Evolutionary conservation across 352 stramenopile species (phyloP).

Genomic region (Plasmopara muralis): DNA sequence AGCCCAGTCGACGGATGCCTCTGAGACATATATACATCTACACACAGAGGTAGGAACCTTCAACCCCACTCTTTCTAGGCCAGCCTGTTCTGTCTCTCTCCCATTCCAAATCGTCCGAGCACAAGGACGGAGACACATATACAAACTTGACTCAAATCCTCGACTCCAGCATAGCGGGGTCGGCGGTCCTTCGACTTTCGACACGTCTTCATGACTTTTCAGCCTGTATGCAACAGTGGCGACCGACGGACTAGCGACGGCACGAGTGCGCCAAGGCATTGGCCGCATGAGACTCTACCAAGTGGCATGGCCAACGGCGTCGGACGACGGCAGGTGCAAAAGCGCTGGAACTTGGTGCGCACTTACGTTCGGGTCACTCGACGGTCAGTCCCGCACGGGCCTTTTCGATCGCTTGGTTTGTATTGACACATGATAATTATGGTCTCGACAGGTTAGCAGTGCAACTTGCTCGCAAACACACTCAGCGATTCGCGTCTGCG

Average conservation of each 20-base stretch:
- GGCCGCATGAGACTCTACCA: background rate
- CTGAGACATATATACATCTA: constrained; percentile 11
- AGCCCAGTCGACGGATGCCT: constrained; percentile 5
- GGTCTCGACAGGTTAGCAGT: constrained; percentile 32
- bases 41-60: background rate
- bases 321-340: constrained; percentile 11
- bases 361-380: constrained; percentile 60
- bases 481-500: constrained; percentile 43
- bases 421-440: constrained; percentile 1
- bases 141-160: constrained; percentile 18
- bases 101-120: constrained; percentile 21
- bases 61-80: constrained; percentile 15
- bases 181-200: background rate
- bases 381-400: constrained; percentile 30
- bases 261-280: background rate
- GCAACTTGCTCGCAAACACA: constrained; percentile 36
- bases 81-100: constrained; percentile 6
- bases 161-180: background rate
- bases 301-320: constrained; percentile 1
- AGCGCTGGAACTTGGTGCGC: constrained; percentile 51
- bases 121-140: constrained; percentile 2
- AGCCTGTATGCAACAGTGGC: constrained; percentile 10
- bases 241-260: background rate
- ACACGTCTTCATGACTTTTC: constrained; percentile 17
- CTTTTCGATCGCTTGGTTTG: background rate